These are phyloP conservation scores for Penicillium silybi DNA, from an alignment of 495 filamentous ascomycete genomes.

Conservation along the genomic window DNA sequence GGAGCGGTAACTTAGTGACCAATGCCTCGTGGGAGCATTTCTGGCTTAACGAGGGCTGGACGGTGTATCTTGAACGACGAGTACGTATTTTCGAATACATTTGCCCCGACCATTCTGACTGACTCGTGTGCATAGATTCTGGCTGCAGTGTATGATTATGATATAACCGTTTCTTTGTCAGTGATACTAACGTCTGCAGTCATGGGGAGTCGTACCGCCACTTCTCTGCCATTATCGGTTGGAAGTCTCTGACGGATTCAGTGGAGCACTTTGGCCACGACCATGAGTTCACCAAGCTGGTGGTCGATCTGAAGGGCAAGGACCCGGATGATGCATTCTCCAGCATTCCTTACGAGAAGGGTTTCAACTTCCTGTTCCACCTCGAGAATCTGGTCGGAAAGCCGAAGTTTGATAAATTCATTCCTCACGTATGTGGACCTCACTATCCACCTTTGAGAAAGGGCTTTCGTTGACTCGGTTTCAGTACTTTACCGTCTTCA, in stretches of 20 bases:
- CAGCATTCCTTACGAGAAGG: slow-evolving; percentile 71
- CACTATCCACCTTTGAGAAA: background rate
- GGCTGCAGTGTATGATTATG: slow-evolving; percentile 26
- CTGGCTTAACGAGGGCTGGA: slow-evolving; percentile 97
- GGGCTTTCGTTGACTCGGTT: slow-evolving; percentile 10
- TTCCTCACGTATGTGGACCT: slow-evolving; percentile 60
- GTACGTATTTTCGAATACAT: slow-evolving; percentile 28
- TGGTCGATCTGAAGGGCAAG: slow-evolving; percentile 79
- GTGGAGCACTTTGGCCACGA: slow-evolving; percentile 72
- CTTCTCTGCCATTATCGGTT: slow-evolving; percentile 82
- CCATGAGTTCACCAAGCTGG: slow-evolving; percentile 88
- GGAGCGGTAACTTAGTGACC: slow-evolving; percentile 91
- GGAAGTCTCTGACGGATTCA: slow-evolving; percentile 64
- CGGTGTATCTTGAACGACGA: slow-evolving; percentile 84
- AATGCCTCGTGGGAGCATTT: slow-evolving; percentile 95
- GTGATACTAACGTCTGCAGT: slow-evolving; percentile 13
- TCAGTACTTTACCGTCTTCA: slow-evolving; percentile 79
- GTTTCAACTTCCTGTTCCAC: slow-evolving; percentile 75
- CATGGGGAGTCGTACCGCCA: slow-evolving; percentile 83
- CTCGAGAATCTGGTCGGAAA: slow-evolving; percentile 84
- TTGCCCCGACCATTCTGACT: slow-evolving; percentile 5
- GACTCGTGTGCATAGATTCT: slow-evolving; percentile 19
- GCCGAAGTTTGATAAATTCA: slow-evolving; percentile 85
- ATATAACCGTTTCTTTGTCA: background rate
- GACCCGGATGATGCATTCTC: slow-evolving; percentile 96